phyloP scores from a whole-genome alignment of 352 stramenopile species.

The Albugo laibachii region DNA sequence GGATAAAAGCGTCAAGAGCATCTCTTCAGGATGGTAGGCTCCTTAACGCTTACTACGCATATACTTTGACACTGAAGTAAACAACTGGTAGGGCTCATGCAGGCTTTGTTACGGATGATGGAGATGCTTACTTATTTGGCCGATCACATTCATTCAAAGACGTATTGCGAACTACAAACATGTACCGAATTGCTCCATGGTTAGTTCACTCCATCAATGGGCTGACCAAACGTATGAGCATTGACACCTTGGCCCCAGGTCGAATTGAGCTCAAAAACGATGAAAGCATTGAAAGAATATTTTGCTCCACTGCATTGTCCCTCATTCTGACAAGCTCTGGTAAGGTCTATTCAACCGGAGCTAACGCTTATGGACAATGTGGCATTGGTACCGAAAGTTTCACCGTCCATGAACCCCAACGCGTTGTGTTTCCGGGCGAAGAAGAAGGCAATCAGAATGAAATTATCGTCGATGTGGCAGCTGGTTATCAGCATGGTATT shows the following conservation, averaged over 20 bases:
- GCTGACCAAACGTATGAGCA: conserved; percentile 32
- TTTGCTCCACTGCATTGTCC: conserved; percentile 66
- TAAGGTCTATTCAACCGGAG: conserved; percentile 57
- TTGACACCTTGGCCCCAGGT: conserved; percentile 41
- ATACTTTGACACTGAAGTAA: not conserved
- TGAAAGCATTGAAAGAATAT: conserved; percentile 48
- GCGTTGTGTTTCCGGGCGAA: conserved; percentile 31
- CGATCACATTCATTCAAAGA: conserved; percentile 69
- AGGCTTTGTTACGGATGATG: conserved; percentile 46
- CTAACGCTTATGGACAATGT: conserved; percentile 68
- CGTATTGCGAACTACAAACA: conserved; percentile 69
- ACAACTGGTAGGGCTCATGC: conserved; percentile 20
- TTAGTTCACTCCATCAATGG: conserved; percentile 49
- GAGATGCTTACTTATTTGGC: conserved; percentile 50
- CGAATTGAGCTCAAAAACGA: conserved; percentile 34
- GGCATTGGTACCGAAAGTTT: conserved; percentile 37
- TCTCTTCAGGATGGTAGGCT: conserved; percentile 41
- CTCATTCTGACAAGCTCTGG: conserved; percentile 53
- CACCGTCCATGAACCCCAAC: conserved; percentile 27
- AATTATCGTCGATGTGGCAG: conserved; percentile 34
- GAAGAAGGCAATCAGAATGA: conserved; percentile 11
- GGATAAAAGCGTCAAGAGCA: conserved; percentile 24
- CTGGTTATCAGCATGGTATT: conserved; percentile 61
- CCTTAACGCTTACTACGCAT: not conserved
- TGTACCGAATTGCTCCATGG: conserved; percentile 53